Conservation (phyloP, 2,329 filamentous ascomycete genomes). For the Tolypocladium album region DNA sequence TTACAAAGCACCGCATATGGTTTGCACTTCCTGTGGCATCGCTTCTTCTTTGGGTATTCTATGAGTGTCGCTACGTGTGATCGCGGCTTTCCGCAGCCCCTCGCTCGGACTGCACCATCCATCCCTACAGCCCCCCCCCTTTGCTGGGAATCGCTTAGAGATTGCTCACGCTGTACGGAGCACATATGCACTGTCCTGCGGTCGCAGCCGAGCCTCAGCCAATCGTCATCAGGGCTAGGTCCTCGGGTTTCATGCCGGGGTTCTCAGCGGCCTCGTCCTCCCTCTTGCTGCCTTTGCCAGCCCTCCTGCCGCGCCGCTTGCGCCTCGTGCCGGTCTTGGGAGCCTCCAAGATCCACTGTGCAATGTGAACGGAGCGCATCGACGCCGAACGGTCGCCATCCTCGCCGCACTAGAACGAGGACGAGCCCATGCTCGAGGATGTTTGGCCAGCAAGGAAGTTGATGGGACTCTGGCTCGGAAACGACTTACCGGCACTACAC, state of each 20-base stretch:
- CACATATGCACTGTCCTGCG: neutral
- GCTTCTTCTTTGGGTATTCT: neutral
- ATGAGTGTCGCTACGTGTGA: neutral
- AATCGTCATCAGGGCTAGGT: neutral
- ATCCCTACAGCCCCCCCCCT: neutral
- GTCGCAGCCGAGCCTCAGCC: neutral
- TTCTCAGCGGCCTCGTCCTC: neutral
- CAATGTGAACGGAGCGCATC: constrained; percentile 57
- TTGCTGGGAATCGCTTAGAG: neutral
- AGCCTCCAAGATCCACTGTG: constrained; percentile 57
- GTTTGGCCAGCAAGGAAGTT: neutral
- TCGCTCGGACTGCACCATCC: neutral
- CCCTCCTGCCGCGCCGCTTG: constrained; percentile 23
- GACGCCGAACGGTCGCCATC: constrained; percentile 59
- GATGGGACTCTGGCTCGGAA: neutral
- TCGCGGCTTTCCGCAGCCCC: neutral
- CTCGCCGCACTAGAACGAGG: constrained; percentile 43
- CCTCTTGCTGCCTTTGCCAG: neutral
- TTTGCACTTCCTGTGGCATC: neutral
- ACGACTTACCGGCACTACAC: no score
- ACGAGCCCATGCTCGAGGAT: neutral
- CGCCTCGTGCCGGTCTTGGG: constrained; percentile 30
- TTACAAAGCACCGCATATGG: neutral
- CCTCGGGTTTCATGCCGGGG: constrained; percentile 1
- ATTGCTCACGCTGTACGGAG: neutral